A percentile compares a stretch with the other conserved stretches of the same genome.
These are phyloP conservation scores for Alloteropsis semialata DNA, from an alignment of 176 grass and related monocot genomes.

Conservation along the genomic window DNA sequence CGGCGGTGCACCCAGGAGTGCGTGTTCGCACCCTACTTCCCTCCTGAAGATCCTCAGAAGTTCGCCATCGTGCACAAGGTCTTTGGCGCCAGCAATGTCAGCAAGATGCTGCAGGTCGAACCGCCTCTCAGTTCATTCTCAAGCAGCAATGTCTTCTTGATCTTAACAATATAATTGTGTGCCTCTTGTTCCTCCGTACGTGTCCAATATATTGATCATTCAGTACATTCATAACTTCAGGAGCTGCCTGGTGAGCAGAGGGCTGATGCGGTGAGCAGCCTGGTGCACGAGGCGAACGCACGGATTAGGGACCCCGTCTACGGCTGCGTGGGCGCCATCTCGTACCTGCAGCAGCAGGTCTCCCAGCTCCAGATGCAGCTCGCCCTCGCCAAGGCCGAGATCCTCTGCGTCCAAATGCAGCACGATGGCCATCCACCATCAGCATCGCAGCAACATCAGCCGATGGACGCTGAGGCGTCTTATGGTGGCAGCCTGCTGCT, in stretches of 20 bases:
- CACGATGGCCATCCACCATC: not conserved
- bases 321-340: slow-evolving; percentile 78
- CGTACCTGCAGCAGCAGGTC: slow-evolving; percentile 71
- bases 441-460: slow-evolving; percentile 4
- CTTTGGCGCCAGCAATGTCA: slow-evolving; percentile 88
- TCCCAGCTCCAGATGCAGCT: slow-evolving; percentile 75
- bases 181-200: not conserved
- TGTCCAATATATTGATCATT: not conserved
- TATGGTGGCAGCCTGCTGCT: slow-evolving; percentile 2
- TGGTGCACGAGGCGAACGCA: slow-evolving; percentile 82
- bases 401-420: slow-evolving; percentile 40
- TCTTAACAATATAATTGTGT: too few species aligned
- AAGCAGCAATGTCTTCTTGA: too few species aligned
- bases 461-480: slow-evolving; percentile 12
- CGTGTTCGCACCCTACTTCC: slow-evolving; percentile 56
- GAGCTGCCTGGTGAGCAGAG: slow-evolving; percentile 63
- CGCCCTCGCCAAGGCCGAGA: slow-evolving; percentile 59
- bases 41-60: slow-evolving; percentile 58
- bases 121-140: not conserved
- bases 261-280: slow-evolving; percentile 68
- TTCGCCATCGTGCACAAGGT: slow-evolving; percentile 81
- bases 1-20: slow-evolving; percentile 58
- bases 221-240: slow-evolving; percentile 11
- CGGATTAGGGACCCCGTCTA: slow-evolving; percentile 82
- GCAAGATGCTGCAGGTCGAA: slow-evolving; percentile 92